A percentile compares a stretch with the other conserved stretches of the same genome.
These are phyloP conservation scores for Mortierella sp. DNA, from an alignment of 371 early-diverging fungal species.

Conservation along the genomic window DNA sequence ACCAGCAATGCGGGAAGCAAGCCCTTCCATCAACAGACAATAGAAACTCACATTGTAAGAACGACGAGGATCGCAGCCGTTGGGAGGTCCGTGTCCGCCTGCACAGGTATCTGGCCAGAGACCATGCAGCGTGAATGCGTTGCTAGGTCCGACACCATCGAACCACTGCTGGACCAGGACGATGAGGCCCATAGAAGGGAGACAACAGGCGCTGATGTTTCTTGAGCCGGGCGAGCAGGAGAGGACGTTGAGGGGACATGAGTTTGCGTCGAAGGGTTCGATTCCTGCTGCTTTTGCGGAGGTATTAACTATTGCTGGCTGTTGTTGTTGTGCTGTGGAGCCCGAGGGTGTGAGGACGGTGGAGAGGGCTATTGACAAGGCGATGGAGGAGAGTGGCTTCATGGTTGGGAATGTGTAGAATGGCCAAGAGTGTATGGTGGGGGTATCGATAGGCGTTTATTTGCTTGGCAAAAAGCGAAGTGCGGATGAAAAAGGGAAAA, in stretches of 20 bases:
- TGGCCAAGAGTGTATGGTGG: not conserved
- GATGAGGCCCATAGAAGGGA: slow-evolving; percentile 74
- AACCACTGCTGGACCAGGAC: slow-evolving; percentile 70
- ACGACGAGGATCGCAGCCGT: slow-evolving; percentile 76
- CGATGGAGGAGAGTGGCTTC: not conserved
- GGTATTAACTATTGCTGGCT: not conserved
- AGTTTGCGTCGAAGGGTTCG: not conserved
- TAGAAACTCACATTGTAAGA: slow-evolving; percentile 47
- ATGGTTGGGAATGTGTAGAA: not conserved
- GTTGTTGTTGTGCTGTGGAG: too few species aligned
- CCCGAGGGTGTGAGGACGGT: not conserved
- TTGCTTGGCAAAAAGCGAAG: not conserved
- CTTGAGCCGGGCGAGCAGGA: slow-evolving; percentile 56
- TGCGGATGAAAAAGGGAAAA: not conserved
- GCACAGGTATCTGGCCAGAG: slow-evolving; percentile 86
- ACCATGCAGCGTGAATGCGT: slow-evolving; percentile 80
- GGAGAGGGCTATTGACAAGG: not conserved
- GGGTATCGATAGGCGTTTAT: not conserved
- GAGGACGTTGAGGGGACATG: slow-evolving; percentile 61
- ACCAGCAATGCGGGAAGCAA: not conserved
- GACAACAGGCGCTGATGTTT: slow-evolving; percentile 71
- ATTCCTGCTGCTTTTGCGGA: not conserved
- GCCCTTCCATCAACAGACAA: not conserved
- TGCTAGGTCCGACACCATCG: slow-evolving; percentile 61
- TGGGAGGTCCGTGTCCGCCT: slow-evolving; percentile 66